Evolutionary conservation across 116 monocot species (phyloP).

Genomic region (Trichopus zeylanicus): DNA sequence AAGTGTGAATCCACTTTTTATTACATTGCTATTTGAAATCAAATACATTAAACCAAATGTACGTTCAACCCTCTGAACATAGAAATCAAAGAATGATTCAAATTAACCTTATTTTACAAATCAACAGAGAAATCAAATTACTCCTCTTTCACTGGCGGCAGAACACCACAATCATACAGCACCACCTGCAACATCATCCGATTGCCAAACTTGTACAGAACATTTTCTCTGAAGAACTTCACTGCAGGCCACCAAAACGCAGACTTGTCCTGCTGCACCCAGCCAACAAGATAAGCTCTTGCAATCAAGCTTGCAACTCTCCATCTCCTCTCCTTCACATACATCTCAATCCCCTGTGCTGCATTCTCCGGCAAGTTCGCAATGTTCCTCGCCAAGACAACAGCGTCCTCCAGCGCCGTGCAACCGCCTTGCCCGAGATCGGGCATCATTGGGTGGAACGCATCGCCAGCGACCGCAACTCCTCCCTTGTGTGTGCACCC

Average conservation of each 20-base stretch:
- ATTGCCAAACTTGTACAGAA: conserved; percentile 27
- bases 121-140: too few species aligned
- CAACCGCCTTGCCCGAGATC: conserved; percentile 73
- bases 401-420: conserved; percentile 49
- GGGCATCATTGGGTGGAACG: conserved; percentile 64
- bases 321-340: conserved; percentile 35
- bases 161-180: conserved; percentile 28
- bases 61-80: too few species aligned
- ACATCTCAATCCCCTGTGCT: conserved; percentile 17
- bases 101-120: too few species aligned
- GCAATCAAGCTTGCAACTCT: conserved; percentile 23
- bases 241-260: conserved; percentile 8
- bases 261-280: conserved; percentile 31
- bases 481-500: conserved; percentile 22
- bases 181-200: conserved; percentile 6
- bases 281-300: conserved; percentile 32
- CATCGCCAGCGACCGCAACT: conserved; percentile 53
- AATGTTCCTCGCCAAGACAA: conserved; percentile 43
- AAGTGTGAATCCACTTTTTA: too few species aligned
- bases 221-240: conserved; percentile 30
- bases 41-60: too few species aligned
- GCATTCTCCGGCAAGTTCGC: background rate
- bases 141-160: conserved; percentile 4
- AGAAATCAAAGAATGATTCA: too few species aligned
- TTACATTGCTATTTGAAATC: too few species aligned